Conservation (phyloP, 78 protist species). For the Paratrimastix pyriformis region DNA sequence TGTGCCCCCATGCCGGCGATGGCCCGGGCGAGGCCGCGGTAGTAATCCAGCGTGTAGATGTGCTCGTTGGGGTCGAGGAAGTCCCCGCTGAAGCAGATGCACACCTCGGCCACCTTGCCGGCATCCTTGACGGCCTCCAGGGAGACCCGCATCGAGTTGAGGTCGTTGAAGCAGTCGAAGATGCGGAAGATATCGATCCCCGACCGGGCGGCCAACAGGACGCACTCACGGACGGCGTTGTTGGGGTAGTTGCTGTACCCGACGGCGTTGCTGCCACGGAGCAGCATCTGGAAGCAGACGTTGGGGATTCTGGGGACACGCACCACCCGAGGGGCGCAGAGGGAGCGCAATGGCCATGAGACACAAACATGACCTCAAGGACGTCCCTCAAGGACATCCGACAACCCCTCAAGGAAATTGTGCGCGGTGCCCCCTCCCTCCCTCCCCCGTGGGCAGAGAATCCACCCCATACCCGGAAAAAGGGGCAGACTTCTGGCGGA, state of each 20-base stretch:
- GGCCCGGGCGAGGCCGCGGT: conserved; percentile 43
- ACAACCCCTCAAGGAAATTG: no score
- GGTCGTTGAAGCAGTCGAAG: conserved; percentile 76
- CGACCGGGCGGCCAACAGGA: conserved; percentile 8
- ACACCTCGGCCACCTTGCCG: conserved; percentile 65
- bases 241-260: conserved; percentile 82
- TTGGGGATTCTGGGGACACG: no score
- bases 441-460: no score
- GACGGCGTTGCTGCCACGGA: conserved; percentile 72
- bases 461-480: no score
- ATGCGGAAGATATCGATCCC: conserved; percentile 83
- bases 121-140: conserved; percentile 63
- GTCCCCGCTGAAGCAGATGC: conserved; percentile 62
- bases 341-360: no score
- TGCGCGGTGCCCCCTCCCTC: no score
- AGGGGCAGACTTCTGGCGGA: no score
- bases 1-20: conserved; percentile 45
- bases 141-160: conserved; percentile 51
- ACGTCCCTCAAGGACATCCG: no score
- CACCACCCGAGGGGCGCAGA: no score
- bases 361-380: no score
- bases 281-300: conserved; percentile 33
- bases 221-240: conserved; percentile 64
- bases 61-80: conserved; percentile 27
- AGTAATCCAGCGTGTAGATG: conserved; percentile 72